Evolutionary conservation across 2,329 filamentous ascomycete genomes (phyloP).

Genomic region (Chaetomiaceae sp.): DNA sequence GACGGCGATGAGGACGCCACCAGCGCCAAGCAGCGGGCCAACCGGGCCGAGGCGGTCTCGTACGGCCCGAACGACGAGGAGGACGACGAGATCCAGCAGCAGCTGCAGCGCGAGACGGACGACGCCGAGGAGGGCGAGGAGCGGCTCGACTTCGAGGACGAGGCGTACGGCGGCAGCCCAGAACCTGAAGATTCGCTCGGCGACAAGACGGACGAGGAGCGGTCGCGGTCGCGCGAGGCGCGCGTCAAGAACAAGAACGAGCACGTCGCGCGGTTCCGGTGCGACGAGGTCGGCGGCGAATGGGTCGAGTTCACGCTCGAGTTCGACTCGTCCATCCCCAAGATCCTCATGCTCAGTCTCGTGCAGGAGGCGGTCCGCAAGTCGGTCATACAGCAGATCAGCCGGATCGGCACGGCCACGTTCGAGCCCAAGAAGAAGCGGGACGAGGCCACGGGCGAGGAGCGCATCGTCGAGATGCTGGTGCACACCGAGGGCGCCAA

Average conservation of each 20-base stretch:
- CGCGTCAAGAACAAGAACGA: slow-evolving; percentile 60
- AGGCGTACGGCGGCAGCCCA: slow-evolving; percentile 49
- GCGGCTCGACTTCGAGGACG: slow-evolving; percentile 38
- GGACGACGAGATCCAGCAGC: slow-evolving; percentile 68
- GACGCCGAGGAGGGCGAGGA: slow-evolving; percentile 55
- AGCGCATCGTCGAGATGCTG: slow-evolving; percentile 45
- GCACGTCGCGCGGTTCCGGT: slow-evolving; percentile 72
- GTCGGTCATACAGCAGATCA: slow-evolving; percentile 82
- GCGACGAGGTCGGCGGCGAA: slow-evolving; percentile 67
- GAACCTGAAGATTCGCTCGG: slow-evolving; percentile 34
- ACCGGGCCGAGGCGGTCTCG: slow-evolving; percentile 75
- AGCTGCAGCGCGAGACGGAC: slow-evolving; percentile 55
- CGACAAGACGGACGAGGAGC: slow-evolving; percentile 40
- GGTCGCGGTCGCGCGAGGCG: slow-evolving; percentile 42
- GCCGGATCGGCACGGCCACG: slow-evolving; percentile 68
- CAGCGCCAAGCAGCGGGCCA: slow-evolving; percentile 67
- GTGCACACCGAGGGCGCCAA: slow-evolving; percentile 85
- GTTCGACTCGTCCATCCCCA: slow-evolving; percentile 75
- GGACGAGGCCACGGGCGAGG: slow-evolving; percentile 45
- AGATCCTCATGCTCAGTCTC: slow-evolving; percentile 87
- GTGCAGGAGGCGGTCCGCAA: slow-evolving; percentile 76
- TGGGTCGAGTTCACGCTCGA: slow-evolving; percentile 80
- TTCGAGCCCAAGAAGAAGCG: slow-evolving; percentile 57
- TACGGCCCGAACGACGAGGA: slow-evolving; percentile 93
- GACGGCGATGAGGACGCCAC: slow-evolving; percentile 74